Evolutionary conservation across 441 rosid genomes (phyloP).

Genomic region (Geranium incanum): DNA sequence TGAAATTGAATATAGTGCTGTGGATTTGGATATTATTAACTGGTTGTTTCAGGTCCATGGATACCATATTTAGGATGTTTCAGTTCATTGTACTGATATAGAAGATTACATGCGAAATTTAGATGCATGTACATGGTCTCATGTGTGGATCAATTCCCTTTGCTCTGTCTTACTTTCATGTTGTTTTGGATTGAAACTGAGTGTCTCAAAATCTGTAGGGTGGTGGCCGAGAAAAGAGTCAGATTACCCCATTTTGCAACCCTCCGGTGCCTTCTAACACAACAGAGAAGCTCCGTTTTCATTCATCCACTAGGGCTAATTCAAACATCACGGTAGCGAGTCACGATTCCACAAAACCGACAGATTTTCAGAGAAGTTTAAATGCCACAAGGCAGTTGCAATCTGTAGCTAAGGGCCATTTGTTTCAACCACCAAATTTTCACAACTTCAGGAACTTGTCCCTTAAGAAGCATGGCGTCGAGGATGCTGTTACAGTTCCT

Average conservation of each 20-base stretch:
- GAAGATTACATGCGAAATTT: too few species aligned
- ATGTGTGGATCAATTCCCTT: too few species aligned
- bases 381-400: conserved; percentile 26
- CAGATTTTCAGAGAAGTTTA: conserved; percentile 21
- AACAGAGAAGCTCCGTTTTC: conserved; percentile 28
- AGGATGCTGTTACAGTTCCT: conserved; percentile 27
- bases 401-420: neutral
- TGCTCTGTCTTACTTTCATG: too few species aligned
- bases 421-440: conserved; percentile 19
- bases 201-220: conserved; percentile 29
- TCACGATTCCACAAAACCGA: conserved; percentile 17
- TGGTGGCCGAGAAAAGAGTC: conserved; percentile 26
- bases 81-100: neutral
- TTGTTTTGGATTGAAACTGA: conserved; percentile 15
- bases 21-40: neutral
- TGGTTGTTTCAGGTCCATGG: neutral
- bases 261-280: conserved; percentile 27
- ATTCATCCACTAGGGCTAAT: neutral
- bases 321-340: too few species aligned
- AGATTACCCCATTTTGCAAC: conserved; percentile 25
- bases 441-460: conserved; percentile 30
- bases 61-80: neutral
- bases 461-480: conserved; percentile 28
- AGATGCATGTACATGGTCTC: too few species aligned
- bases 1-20: too few species aligned